Conservation (phyloP, 306 rosid species). For the Senna tora region DNA sequence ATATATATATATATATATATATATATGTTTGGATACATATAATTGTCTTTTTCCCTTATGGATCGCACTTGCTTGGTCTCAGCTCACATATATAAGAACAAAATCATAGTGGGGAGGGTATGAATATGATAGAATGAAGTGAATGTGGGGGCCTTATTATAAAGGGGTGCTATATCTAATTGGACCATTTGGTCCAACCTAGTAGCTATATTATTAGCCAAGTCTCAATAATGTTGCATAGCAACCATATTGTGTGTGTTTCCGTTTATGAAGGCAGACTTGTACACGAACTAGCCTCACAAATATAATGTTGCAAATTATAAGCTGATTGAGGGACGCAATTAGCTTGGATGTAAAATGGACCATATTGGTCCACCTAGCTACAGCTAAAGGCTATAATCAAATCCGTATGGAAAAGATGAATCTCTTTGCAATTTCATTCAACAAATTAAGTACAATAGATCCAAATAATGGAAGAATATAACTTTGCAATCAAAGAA, state of each 20-base stretch:
- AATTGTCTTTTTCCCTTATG: neutral
- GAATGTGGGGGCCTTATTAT: too few relatives aligned
- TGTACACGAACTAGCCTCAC: neutral
- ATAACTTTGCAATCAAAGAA: conserved; percentile 8
- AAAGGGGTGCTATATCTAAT: neutral
- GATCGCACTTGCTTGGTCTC: neutral
- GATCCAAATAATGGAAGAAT: neutral
- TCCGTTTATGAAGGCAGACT: neutral
- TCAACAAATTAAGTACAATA: neutral
- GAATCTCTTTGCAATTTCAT: neutral
- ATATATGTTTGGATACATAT: too few relatives aligned
- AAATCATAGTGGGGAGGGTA: neutral
- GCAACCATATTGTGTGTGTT: neutral
- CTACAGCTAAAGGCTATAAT: neutral
- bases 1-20: too few relatives aligned
- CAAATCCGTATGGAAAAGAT: neutral
- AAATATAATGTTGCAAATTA: too few relatives aligned
- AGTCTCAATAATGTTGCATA: neutral
- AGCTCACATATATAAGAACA: neutral
- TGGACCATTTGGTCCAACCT: conserved; percentile 20
- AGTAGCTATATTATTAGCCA: neutral
- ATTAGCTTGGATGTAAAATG: neutral
- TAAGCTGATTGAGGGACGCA: neutral
- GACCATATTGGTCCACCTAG: conserved; percentile 19
- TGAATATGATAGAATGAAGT: too few relatives aligned